Conservation (phyloP, 2,329 filamentous ascomycete species). For the Arachnomyces sp. region DNA sequence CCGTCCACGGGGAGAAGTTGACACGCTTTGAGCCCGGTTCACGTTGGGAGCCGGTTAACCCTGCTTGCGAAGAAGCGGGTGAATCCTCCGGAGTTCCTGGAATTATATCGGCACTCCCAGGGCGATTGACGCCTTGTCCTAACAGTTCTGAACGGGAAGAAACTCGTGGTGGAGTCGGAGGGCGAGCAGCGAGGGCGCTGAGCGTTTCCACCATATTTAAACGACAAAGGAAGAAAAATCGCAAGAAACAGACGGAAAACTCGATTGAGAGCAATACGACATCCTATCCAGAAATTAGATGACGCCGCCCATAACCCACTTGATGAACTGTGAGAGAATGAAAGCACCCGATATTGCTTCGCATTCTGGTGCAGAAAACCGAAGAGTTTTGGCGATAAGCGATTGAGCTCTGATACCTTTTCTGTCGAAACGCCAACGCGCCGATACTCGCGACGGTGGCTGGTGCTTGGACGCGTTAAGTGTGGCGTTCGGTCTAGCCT, state of each 20-base stretch:
- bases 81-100: constrained; percentile 37
- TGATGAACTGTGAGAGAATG: neutral
- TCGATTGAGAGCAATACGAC: too few species aligned
- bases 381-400: constrained; percentile 3
- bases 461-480: constrained; percentile 28
- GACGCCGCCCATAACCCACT: constrained; percentile 1
- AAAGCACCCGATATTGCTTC: constrained; percentile 3
- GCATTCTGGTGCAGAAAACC: constrained; percentile 8
- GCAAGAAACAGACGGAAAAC: constrained; percentile 2
- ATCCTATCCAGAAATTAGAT: constrained; percentile 1
- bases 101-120: neutral
- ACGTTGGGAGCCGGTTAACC: too few species aligned
- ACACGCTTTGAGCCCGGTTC: constrained; percentile 48
- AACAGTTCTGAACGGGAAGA: constrained; percentile 1
- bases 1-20: constrained; percentile 53
- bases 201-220: constrained; percentile 38
- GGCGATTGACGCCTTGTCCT: too few species aligned
- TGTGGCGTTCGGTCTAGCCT: constrained; percentile 15
- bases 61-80: constrained; percentile 25
- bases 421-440: too few species aligned
- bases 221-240: constrained; percentile 13
- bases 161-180: constrained; percentile 48
- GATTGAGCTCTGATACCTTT: too few species aligned
- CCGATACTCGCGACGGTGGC: constrained; percentile 19
- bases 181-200: constrained; percentile 43